Conservation (phyloP, 768 basidiomycete species). For the Amanita polypyramis region DNA sequence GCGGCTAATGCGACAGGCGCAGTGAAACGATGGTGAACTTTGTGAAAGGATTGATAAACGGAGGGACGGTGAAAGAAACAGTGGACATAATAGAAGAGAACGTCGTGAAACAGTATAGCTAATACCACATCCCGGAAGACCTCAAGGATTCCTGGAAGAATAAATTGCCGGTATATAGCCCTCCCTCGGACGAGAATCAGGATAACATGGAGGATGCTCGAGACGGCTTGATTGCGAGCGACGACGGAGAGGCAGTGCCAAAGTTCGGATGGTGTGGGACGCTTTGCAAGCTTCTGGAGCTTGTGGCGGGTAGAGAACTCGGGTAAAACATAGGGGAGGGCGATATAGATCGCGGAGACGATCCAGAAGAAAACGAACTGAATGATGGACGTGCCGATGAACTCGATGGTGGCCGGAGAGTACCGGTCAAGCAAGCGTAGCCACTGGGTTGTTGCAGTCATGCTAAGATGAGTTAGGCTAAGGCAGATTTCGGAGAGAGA, state of each 20-base stretch:
- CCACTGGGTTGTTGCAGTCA: background rate
- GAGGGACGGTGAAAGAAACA: conserved; percentile 17
- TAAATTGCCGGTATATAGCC: background rate
- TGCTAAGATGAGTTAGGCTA: background rate
- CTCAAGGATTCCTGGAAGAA: background rate
- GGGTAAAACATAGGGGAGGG: conserved; percentile 15
- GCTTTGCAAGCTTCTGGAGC: conserved; percentile 18
- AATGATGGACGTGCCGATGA: conserved; percentile 14
- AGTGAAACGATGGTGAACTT: conserved; percentile 21
- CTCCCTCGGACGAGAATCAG: background rate
- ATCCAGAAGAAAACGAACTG: conserved; percentile 18
- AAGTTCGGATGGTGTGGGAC: conserved; percentile 16
- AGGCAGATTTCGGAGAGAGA: too few species aligned
- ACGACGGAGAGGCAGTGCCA: conserved; percentile 16
- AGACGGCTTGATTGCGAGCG: conserved; percentile 16
- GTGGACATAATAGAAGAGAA: conserved; percentile 21
- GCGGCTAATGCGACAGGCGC: conserved; percentile 21
- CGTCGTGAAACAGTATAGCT: conserved; percentile 16
- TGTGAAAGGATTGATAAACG: conserved; percentile 19
- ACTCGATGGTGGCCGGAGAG: conserved; percentile 14
- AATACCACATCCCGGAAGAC: conserved; percentile 11
- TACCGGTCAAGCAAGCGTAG: conserved; percentile 7
- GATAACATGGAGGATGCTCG: conserved; percentile 13
- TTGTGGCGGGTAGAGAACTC: conserved; percentile 16
- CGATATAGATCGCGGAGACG: conserved; percentile 14